phyloP scores from a whole-genome alignment of 768 basidiomycete genomes.

The Tricholoma hemisulphureum region DNA sequence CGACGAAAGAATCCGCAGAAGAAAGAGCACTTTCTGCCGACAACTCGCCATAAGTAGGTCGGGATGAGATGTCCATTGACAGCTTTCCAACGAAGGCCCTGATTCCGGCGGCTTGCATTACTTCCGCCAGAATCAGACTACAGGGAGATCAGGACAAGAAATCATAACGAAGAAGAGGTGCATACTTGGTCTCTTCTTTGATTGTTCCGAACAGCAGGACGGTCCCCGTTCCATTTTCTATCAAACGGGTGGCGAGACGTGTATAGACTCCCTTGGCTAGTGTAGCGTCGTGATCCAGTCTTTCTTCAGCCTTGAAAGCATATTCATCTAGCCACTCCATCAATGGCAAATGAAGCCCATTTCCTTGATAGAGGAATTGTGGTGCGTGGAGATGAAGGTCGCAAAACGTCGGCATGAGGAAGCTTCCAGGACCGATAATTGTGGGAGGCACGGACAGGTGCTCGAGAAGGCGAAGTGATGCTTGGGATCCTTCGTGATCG shows the following conservation, averaged over 20 bases:
- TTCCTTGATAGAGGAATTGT: constrained; percentile 87
- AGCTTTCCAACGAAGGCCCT: constrained; percentile 87
- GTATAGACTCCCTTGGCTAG: constrained; percentile 69
- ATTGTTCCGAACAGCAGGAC: constrained; percentile 85
- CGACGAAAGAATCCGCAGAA: constrained; percentile 57
- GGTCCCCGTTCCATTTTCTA: constrained; percentile 73
- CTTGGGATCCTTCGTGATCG: constrained; percentile 32
- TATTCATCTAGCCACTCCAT: constrained; percentile 85
- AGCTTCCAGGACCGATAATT: constrained; percentile 50
- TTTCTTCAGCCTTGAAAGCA: constrained; percentile 78
- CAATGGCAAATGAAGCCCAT: constrained; percentile 78
- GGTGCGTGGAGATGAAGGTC: constrained; percentile 88
- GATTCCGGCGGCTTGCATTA: constrained; percentile 69
- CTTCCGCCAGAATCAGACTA: constrained; percentile 76
- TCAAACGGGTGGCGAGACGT: constrained; percentile 62
- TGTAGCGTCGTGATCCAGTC: constrained; percentile 57
- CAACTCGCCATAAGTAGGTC: constrained; percentile 68
- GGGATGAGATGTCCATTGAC: constrained; percentile 81
- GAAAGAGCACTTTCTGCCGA: constrained; percentile 48
- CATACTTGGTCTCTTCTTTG: constrained; percentile 75
- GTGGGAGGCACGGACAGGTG: constrained; percentile 20
- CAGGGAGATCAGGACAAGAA: background rate
- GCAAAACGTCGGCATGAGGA: constrained; percentile 76
- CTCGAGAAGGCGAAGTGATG: constrained; percentile 35
- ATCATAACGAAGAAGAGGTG: background rate